Base-by-base conservation (phyloP, 805 yeast genomes). In the Torulaspora delbrueckii region DNA sequence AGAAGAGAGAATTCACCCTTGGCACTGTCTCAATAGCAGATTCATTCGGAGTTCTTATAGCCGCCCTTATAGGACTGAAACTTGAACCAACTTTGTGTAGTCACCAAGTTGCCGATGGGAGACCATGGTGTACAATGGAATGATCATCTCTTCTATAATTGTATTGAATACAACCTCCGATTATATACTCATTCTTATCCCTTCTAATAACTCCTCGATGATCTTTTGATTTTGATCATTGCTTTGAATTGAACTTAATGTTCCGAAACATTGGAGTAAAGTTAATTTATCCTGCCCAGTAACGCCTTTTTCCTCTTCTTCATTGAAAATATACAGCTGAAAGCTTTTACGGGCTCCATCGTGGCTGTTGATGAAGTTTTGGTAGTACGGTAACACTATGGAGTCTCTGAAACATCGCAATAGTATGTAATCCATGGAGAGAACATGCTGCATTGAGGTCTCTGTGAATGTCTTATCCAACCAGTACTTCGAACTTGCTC, bases 21-120 rank as follows among this genome's bases (percentile, higher is more conserved):
- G 96, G 95, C 3, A 77, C 90, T 4, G 91, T 85, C 1, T 85
- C 93, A 0, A 77, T 87, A 46, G 83, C 95, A 47, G 96, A 87
- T 58, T 81, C 90, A 1, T 77, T 82, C 9, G 99, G 99, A 0
- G 78, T 90, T 10, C 84, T 87, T 6, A 18, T 85, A 0, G 95
- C 97, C 3, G 96, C 96, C 0, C 58, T 81, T 8, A 61, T 87
- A 2, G 88, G 89, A 14, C 68, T 86, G 68, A 74, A 80, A 74
- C 64, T 90, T 8, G 98, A 91, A 58, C 82, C 85, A 12, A 55
- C 68, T 1, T 69, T 91, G 14, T 91, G 99, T 60, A 58, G 67
- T 2, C 78, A 75, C 53, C 99, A 91, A 62, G 80, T 84, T 2
- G 59, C 59, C 1, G 71, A 77, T 47, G 96, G 90, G 1, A 72